Base-by-base conservation (phyloP, 108 stramenopile genomes). In the Chaetoceros tenuissimus region DNA sequence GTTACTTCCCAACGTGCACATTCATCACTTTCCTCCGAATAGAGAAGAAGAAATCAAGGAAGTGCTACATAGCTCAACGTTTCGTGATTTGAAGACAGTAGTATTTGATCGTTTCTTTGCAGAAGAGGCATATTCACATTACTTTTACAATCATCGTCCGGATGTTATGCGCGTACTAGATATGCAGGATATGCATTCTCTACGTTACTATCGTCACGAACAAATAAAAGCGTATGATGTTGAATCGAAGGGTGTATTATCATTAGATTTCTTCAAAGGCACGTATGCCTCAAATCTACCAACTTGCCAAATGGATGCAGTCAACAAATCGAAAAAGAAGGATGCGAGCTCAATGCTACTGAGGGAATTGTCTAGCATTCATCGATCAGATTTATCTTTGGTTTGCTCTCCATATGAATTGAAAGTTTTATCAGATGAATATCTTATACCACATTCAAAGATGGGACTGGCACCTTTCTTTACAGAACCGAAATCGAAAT, bases 131-230 rank as follows among this genome's bases (percentile, higher is more conserved):
- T 85, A 64, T 68, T 89, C 88, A 1, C 80, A 77, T 69, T 61
- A 60, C 5, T 65, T 89, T 50, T 63, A 60, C 17, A 53, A 80
- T 28, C 3, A 26, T 23, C 55, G 60, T 58, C 79, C 79, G 1
- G 24, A 73, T n/a, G 66, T 75, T 0, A 29, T 81, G 18, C 63
- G 77, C 26, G 67, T 92, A 24, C 51, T 92, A 45, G 90, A 92
- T 58, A 92, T 85, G 78, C 89, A 92, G 64, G 90, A 92, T 63
- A 64, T 87, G 61, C 90, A 92, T 71, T 68, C 78, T 28, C 59
- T 92, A 46, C 67, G 90, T 24, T 18, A 49, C 25, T 56, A 54
- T 0, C 67, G 86, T 21, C 80, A 88, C 52, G 50, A 23, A 26
- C 23, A 75, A 10, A 73, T 82, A 1, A 51, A 74, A 55, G 47